Percentiles rank a stretch among this genome's conserved stretches.
phyloP scores from a whole-genome alignment of 192 early-diverging fungal genomes.

The Coemansia javaensis region DNA sequence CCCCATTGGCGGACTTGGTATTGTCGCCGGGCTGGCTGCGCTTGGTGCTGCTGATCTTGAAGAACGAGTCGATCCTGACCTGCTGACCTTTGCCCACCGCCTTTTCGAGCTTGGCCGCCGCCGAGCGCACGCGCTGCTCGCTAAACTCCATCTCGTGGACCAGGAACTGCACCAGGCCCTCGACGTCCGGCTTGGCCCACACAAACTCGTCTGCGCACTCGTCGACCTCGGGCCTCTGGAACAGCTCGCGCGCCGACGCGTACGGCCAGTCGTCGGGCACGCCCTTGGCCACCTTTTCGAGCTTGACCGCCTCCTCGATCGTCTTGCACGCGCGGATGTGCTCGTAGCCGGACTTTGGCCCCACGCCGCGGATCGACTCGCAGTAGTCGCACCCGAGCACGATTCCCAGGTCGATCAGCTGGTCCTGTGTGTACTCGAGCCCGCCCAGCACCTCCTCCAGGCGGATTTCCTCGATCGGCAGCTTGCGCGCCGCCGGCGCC shows the following conservation, averaged over 20 bases:
- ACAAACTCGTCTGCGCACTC: conserved; percentile 60
- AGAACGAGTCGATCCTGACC: conserved; percentile 89
- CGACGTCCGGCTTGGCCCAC: conserved; percentile 72
- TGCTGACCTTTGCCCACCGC: conserved; percentile 75
- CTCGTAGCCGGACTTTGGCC: conserved; percentile 76
- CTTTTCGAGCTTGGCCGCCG: conserved; percentile 75
- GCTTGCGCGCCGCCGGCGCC: conserved; percentile 80
- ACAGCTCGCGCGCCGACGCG: conserved; percentile 82
- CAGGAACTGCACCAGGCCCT: conserved; percentile 81
- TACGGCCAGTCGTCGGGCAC: conserved; percentile 89
- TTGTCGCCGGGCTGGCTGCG: not conserved
- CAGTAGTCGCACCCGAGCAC: conserved; percentile 97
- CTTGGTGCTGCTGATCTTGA: conserved; percentile 53
- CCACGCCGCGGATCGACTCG: conserved; percentile 90
- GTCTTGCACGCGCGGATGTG: conserved; percentile 79
- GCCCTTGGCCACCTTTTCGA: conserved; percentile 73
- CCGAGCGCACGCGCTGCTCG: conserved; percentile 85
- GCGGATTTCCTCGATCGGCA: conserved; percentile 86
- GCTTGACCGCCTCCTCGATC: conserved; percentile 73
- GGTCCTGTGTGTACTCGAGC: conserved; percentile 63
- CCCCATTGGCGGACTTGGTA: not conserved
- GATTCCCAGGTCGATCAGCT: conserved; percentile 98
- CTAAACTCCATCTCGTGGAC: conserved; percentile 95
- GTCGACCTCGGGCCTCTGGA: conserved; percentile 72
- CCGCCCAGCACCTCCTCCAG: conserved; percentile 78